A percentile compares a stretch with the other conserved stretches of the same genome.
Evolutionary conservation across 2,329 filamentous ascomycete genomes (phyloP).

Genomic region (Septoria linicola): DNA sequence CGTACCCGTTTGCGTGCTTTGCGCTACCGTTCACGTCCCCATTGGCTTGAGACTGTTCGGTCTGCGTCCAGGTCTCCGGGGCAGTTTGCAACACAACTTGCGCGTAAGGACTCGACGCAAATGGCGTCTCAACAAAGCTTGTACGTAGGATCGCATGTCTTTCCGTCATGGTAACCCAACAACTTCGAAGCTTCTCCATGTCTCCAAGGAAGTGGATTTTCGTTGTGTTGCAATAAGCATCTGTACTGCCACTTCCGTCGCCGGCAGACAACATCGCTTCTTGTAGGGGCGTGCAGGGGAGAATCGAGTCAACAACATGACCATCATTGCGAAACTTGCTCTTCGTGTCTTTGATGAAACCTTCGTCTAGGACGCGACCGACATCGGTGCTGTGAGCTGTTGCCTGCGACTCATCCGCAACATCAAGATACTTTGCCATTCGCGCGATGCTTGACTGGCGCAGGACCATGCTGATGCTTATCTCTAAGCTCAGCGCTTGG

Average conservation of each 20-base stretch:
- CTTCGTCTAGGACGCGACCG: not conserved
- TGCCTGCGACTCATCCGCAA: not conserved
- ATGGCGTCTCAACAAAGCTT: slow-evolving; percentile 66
- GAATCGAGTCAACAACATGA: slow-evolving; percentile 52
- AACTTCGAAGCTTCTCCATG: slow-evolving; percentile 51
- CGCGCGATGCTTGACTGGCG: slow-evolving; percentile 64
- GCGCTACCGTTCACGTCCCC: slow-evolving; percentile 2
- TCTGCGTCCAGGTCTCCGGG: slow-evolving; percentile 43
- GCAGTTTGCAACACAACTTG: slow-evolving; percentile 65
- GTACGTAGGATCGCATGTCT: slow-evolving; percentile 78
- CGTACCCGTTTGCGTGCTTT: not conserved
- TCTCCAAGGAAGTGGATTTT: slow-evolving; percentile 60
- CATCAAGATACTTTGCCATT: slow-evolving; percentile 41
- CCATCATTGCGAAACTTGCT: not conserved
- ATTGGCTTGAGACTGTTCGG: not conserved
- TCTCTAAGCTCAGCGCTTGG: slow-evolving; percentile 46
- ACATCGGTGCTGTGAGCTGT: not conserved
- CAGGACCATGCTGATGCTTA: slow-evolving; percentile 69
- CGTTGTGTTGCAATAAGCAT: slow-evolving; percentile 71
- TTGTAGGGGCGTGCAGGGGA: slow-evolving; percentile 84
- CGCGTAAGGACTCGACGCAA: slow-evolving; percentile 61
- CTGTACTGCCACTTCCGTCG: slow-evolving; percentile 42
- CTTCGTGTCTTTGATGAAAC: slow-evolving; percentile 14
- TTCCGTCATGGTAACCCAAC: slow-evolving; percentile 62
- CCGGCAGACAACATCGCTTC: slow-evolving; percentile 76